Conservation (phyloP, 148 eudicot species). For the Vaccinium macrocarpon region DNA sequence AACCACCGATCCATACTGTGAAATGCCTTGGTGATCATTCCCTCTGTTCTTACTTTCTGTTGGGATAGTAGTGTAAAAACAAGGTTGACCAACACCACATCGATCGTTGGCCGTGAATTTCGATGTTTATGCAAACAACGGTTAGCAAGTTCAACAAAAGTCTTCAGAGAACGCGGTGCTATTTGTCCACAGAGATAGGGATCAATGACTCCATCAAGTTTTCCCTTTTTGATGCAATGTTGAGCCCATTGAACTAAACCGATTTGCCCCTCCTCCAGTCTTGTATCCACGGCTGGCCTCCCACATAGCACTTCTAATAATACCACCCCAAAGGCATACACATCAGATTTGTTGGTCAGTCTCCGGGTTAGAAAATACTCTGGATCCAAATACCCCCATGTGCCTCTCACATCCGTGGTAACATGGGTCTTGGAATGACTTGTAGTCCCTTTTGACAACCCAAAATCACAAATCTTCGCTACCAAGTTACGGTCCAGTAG, state of each 20-base stretch:
- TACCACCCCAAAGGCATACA: background rate
- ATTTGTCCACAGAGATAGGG: background rate
- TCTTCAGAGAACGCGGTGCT: background rate
- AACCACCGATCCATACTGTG: background rate
- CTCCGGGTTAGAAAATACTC: background rate
- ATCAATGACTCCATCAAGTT: background rate
- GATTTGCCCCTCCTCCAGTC: background rate
- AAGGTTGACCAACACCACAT: background rate
- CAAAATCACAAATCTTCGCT: background rate
- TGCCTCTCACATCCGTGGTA: background rate
- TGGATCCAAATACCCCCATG: background rate
- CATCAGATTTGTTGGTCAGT: background rate
- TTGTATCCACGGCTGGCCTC: background rate
- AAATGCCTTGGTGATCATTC: background rate
- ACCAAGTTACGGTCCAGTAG: background rate
- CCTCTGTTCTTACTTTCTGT: background rate
- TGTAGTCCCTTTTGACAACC: background rate
- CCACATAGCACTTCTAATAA: background rate
- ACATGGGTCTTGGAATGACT: background rate
- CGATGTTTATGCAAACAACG: background rate
- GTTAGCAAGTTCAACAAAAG: background rate
- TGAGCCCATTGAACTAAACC: background rate
- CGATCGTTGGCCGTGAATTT: background rate
- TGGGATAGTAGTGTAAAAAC: background rate
- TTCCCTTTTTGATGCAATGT: background rate